A percentile compares a stretch with the other conserved stretches of the same genome.
These are phyloP conservation scores for Cadophora malorum DNA, from an alignment of 2,329 filamentous ascomycete species.

Conservation along the genomic window DNA sequence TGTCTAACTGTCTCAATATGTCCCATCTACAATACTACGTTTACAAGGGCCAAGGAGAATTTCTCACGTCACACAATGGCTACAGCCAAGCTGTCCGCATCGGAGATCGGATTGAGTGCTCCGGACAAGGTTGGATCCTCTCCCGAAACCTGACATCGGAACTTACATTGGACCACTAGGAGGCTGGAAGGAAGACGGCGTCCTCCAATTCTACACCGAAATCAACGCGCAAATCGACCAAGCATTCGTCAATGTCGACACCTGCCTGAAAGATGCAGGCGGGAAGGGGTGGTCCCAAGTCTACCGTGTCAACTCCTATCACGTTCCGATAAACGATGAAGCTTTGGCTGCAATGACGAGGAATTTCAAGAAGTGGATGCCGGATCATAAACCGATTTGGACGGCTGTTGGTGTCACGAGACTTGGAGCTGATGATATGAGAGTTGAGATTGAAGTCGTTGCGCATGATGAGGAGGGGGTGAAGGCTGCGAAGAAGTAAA, in stretches of 20 bases:
- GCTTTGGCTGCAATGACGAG: slow-evolving; percentile 51
- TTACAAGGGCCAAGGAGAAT: not conserved
- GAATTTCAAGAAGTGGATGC: slow-evolving; percentile 58
- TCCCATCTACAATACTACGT: slow-evolving; percentile 2
- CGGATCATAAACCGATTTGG: slow-evolving; percentile 59
- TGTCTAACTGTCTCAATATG: not conserved
- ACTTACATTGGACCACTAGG: not conserved
- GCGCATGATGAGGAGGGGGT: slow-evolving; percentile 47
- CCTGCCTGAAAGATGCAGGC: slow-evolving; percentile 57
- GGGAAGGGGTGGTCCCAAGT: slow-evolving; percentile 64
- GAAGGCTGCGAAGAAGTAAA: not conserved
- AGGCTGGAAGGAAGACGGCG: not conserved
- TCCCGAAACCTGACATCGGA: not conserved
- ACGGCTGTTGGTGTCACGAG: slow-evolving; percentile 58
- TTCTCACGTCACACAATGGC: not conserved
- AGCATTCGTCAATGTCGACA: slow-evolving; percentile 64
- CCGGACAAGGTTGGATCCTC: slow-evolving; percentile 52
- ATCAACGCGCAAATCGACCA: slow-evolving; percentile 55
- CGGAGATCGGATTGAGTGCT: slow-evolving; percentile 54
- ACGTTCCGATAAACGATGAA: slow-evolving; percentile 51
- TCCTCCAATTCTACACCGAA: slow-evolving; percentile 42
- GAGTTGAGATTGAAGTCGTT: slow-evolving; percentile 63
- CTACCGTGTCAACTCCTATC: slow-evolving; percentile 54
- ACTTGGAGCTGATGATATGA: slow-evolving; percentile 58
- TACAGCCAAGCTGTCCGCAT: slow-evolving; percentile 58